A percentile compares a stretch with the other conserved stretches of the same genome.
phyloP scores from a whole-genome alignment of 768 basidiomycete species.

The Gloeophyllum trabeum region DNA sequence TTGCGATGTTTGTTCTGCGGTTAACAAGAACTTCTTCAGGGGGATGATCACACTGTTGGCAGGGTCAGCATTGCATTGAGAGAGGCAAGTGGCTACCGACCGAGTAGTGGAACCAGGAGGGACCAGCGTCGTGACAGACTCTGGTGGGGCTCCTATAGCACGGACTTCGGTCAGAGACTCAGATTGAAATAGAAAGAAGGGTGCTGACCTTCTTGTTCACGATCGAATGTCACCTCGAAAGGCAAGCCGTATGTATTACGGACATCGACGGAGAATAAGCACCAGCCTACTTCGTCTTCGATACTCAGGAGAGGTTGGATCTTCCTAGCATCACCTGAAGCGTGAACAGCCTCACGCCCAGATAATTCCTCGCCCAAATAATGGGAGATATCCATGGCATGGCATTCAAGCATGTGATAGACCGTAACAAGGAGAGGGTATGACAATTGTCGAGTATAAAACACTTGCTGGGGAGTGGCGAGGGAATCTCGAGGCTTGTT shows the following conservation, averaged over 20 bases:
- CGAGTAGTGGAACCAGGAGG: slow-evolving; percentile 82
- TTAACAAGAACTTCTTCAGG: slow-evolving; percentile 55
- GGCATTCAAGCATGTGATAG: slow-evolving; percentile 88
- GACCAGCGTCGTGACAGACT: slow-evolving; percentile 46
- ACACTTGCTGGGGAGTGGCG: slow-evolving; percentile 32
- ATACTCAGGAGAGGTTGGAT: slow-evolving; percentile 19
- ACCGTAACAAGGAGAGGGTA: slow-evolving; percentile 91
- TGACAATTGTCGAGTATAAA: slow-evolving; percentile 79
- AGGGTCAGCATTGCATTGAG: neutral
- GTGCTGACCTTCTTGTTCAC: slow-evolving; percentile 49
- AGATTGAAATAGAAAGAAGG: neutral
- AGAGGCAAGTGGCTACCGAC: slow-evolving; percentile 25
- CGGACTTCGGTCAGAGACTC: neutral
- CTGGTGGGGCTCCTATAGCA: slow-evolving; percentile 25
- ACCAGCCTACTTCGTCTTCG: slow-evolving; percentile 56
- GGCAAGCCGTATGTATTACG: slow-evolving; percentile 85
- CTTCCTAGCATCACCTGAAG: slow-evolving; percentile 10
- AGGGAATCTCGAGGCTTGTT: slow-evolving; percentile 27
- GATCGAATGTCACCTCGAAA: slow-evolving; percentile 77
- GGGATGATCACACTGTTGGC: slow-evolving; percentile 51
- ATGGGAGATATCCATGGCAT: slow-evolving; percentile 71
- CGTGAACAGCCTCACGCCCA: slow-evolving; percentile 12
- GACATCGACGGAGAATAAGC: slow-evolving; percentile 84
- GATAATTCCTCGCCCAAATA: slow-evolving; percentile 26
- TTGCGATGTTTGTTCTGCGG: slow-evolving; percentile 40